Evolutionary conservation across 2,329 filamentous ascomycete species (phyloP).

Genomic region (Dichotomopilus funicola): DNA sequence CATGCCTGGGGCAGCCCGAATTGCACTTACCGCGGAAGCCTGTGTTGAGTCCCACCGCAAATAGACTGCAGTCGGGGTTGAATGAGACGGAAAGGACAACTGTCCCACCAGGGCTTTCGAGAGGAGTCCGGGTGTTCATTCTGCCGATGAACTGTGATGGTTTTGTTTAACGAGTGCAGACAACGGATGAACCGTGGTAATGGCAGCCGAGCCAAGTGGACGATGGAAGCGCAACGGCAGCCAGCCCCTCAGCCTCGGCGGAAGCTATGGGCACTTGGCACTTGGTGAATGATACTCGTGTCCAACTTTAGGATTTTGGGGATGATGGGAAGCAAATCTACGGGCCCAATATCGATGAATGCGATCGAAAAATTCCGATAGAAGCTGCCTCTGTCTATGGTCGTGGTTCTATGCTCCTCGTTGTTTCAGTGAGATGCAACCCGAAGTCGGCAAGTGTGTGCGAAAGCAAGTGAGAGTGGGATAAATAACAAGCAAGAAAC

Average conservation of each 20-base stretch:
- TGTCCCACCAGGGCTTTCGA: constrained; percentile 69
- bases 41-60: constrained; percentile 77
- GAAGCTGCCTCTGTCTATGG: not conserved
- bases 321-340: too few relatives aligned
- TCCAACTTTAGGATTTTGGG: too few relatives aligned
- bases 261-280: too few relatives aligned
- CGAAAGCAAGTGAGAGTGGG: not conserved
- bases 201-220: not conserved
- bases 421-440: not conserved
- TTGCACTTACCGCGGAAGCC: constrained; percentile 66
- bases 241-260: too few relatives aligned
- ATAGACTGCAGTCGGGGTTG: constrained; percentile 78
- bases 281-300: too few relatives aligned
- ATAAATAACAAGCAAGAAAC: not conserved
- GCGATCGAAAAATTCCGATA: too few relatives aligned
- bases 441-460: not conserved
- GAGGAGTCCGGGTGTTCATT: constrained; percentile 87
- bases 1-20: not conserved
- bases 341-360: too few relatives aligned
- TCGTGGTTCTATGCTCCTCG: not conserved
- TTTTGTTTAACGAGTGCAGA: not conserved
- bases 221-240: not conserved
- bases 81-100: constrained; percentile 78
- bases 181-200: not conserved
- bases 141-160: not conserved